Base-by-base conservation (phyloP, 768 basidiomycete species). In the Pleurotus eryngii region DNA sequence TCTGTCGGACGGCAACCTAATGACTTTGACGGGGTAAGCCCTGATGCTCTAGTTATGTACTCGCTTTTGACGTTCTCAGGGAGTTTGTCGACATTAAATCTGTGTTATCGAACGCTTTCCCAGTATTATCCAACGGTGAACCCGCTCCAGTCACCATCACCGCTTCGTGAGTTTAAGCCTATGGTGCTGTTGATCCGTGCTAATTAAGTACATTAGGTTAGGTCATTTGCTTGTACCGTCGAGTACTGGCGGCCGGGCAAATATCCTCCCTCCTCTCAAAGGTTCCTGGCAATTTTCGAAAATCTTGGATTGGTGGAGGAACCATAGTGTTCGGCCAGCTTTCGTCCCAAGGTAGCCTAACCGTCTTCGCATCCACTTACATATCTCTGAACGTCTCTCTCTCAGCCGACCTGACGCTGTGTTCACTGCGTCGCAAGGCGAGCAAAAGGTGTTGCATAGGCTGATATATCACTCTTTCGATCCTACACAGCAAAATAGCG, bases 171-270 rank as follows among this genome's bases (percentile, higher is more conserved):
- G 73, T 67, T 55, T 11, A 22, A 18, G 20, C 38, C 39, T 42
- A 24, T 17, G 17, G 7, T 54, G 5, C 20, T 15, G 20, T 9
- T 1, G 11, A 22, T 6, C 22, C n/a, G 17, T 20, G 5, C 1
- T 15, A 45, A 11, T 42, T 30, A 49, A 49, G 30, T 57, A 38
- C 40, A 20, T 45, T 51, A 90, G 87, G 30, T 65, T 83, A 37
- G 88, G 88, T 0, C 86, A 90, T 63, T 55, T 87, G 12, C 70
- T 90, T n/a, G 68, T 85, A 53, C 70, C 72, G 11, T 70, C 77
- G 2, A 57, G 67, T 6, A 55, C 65, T 35, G 69, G 68, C 39
- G 26, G 38, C 9, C 72, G 67, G 37, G 60, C 68, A 5, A 74
- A 68, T 12, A 72, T 87, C 22, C 63, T 68, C 18, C 79, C 84